Evolutionary conservation across 2,329 filamentous ascomycete species (phyloP).

Genomic region (Thielaviopsis euricoi): DNA sequence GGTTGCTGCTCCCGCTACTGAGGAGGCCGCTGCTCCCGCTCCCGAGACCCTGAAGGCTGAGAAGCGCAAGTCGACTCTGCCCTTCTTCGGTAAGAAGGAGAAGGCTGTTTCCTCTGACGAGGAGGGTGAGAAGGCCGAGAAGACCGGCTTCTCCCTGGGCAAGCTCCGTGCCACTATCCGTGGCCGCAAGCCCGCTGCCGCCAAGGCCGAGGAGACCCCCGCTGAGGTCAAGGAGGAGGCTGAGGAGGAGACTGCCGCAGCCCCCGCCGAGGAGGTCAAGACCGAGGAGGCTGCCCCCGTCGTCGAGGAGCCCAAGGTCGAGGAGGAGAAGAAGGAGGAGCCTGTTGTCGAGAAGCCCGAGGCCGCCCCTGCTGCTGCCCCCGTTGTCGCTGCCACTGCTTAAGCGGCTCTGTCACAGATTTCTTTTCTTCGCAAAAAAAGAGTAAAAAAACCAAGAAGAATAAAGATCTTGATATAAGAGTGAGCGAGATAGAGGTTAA

Average conservation of each 20-base stretch:
- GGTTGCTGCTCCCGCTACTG: slow-evolving; percentile 24
- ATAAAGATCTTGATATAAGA: background rate
- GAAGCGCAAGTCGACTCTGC: slow-evolving; percentile 68
- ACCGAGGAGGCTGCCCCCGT: slow-evolving; percentile 27
- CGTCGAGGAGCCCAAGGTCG: slow-evolving; percentile 17
- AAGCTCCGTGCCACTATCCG: slow-evolving; percentile 43
- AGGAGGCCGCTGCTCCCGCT: slow-evolving; percentile 29
- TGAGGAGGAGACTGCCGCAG: slow-evolving; percentile 13
- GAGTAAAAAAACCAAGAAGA: background rate
- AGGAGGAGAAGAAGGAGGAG: slow-evolving; percentile 19
- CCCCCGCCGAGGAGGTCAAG: slow-evolving; percentile 13
- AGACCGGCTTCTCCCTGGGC: slow-evolving; percentile 34
- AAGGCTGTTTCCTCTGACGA: slow-evolving; percentile 39
- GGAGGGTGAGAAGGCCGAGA: slow-evolving; percentile 42
- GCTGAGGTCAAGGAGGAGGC: slow-evolving; percentile 16
- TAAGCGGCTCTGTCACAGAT: slow-evolving; percentile 8
- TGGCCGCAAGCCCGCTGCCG: slow-evolving; percentile 21
- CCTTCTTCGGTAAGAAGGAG: slow-evolving; percentile 70
- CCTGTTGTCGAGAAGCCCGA: slow-evolving; percentile 24
- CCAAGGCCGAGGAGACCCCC: slow-evolving; percentile 20
- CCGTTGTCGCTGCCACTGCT: slow-evolving; percentile 27
- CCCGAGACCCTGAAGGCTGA: slow-evolving; percentile 48
- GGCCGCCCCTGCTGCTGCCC: slow-evolving; percentile 27
- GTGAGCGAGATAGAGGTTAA: background rate
- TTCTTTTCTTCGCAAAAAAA: background rate